Conservation (phyloP, 495 filamentous ascomycete species). For the Penicillium turbatum region DNA sequence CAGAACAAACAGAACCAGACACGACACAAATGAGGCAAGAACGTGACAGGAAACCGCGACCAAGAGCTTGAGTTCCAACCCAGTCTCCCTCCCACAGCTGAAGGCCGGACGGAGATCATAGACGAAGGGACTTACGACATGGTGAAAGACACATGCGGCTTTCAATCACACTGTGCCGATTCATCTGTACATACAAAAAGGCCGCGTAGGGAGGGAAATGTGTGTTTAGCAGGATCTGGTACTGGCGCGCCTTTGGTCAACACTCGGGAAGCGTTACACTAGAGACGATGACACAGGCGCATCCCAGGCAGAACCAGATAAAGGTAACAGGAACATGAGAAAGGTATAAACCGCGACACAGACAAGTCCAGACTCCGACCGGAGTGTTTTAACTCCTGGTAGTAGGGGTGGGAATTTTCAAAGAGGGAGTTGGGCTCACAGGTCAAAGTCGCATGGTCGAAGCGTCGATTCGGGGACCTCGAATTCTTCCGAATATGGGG, state of each 20-base stretch:
- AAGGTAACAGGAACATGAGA: conserved; percentile 29
- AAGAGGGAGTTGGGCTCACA: conserved; percentile 18
- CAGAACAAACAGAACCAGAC: background rate
- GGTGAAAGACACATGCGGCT: conserved; percentile 36
- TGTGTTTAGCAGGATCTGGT: conserved; percentile 37
- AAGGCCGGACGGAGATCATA: conserved; percentile 28
- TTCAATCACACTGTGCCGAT: conserved; percentile 39
- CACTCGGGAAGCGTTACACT: conserved; percentile 42
- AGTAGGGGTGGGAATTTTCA: conserved; percentile 9
- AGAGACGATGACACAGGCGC: conserved; percentile 45
- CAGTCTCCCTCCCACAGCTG: conserved; percentile 25
- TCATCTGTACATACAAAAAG: conserved; percentile 45
- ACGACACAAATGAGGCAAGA: conserved; percentile 1
- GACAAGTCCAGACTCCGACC: conserved; percentile 15
- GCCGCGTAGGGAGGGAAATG: conserved; percentile 26
- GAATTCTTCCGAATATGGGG: conserved; percentile 34
- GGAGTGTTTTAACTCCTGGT: conserved; percentile 12
- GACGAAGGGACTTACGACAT: conserved; percentile 51
- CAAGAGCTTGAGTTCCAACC: conserved; percentile 10
- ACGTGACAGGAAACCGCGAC: conserved; percentile 10
- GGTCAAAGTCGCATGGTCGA: conserved; percentile 35
- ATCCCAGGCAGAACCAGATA: conserved; percentile 39
- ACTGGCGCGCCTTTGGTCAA: conserved; percentile 36
- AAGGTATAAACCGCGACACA: conserved; percentile 23
- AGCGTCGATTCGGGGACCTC: conserved; percentile 32